A percentile compares a stretch with the other conserved stretches of the same genome.
Conservation (phyloP, 306 rosid genomes). For the Calophaca sinica region DNA sequence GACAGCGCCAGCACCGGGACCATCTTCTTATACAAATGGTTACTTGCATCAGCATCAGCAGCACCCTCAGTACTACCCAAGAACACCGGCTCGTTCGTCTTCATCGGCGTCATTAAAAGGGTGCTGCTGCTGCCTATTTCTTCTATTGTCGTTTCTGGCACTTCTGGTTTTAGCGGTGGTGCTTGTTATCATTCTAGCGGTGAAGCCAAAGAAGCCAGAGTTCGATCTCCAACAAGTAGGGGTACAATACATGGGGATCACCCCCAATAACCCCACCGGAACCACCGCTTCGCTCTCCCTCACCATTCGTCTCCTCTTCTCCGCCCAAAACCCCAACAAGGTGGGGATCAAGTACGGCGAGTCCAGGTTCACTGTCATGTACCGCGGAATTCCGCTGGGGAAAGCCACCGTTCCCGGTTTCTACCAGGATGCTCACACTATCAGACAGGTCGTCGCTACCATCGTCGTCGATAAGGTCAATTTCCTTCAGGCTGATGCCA, state of each 20-base stretch:
- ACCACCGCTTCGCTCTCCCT: constrained; percentile 74
- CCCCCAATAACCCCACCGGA: constrained; percentile 45
- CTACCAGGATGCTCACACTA: constrained; percentile 80
- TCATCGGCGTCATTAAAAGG: constrained; percentile 83
- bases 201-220: constrained; percentile 92
- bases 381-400: constrained; percentile 89
- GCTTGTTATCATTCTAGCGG: constrained; percentile 79
- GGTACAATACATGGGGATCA: constrained; percentile 85
- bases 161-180: constrained; percentile 75
- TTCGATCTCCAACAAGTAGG: constrained; percentile 93
- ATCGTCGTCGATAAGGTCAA: constrained; percentile 83
- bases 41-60: constrained; percentile 7
- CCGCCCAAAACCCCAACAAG: constrained; percentile 87
- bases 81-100: constrained; percentile 56
- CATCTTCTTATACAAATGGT: constrained; percentile 19
- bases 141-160: constrained; percentile 83
- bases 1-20: neutral
- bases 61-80: constrained; percentile 49
- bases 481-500: constrained; percentile 84
- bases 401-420: constrained; percentile 86
- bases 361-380: constrained; percentile 93
- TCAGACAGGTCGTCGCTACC: constrained; percentile 69
- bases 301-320: constrained; percentile 71
- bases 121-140: constrained; percentile 93
- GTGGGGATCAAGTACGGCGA: constrained; percentile 95